Evolutionary conservation across 2,329 filamentous ascomycete species (phyloP), one percentile per base, ranked within the genome.

Genomic region (Aspergillus sp.): DNA sequence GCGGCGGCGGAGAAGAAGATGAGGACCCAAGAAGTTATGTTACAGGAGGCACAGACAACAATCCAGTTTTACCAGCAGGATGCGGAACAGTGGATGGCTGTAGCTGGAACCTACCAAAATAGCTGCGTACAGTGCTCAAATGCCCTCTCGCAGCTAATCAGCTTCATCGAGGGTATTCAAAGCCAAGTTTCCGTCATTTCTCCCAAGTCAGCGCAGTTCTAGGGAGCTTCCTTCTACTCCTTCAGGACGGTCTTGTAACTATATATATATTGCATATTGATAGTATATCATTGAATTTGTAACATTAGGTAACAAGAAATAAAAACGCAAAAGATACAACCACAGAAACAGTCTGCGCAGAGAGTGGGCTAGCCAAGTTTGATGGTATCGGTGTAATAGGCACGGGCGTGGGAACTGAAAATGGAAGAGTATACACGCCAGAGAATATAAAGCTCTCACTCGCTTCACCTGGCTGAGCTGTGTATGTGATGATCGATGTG

Each of bases 91-190:
- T 55, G 53, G 53, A 55, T 34, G 45, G 34, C 39, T 38, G 39
- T 49, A 36, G 53, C 38, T 30, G 44, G 50, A 24, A 39, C 41
- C n/a, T 55, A 55, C 18, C n/a, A 55, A 49, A 36, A 20, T 4
- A 42, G 53, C 44, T 47, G 44, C 44, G 32, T 47, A 47, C 24
- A 34, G 24, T 47, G 44, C 44, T 47, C 44, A 18, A 32, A 47
- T 9, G 44, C 44, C 44, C 44, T 47, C 13, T 32, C 24, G 17
- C 24, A 32, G 11, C 44, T 47, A 1, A 34, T 47, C 24, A 34
- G 32, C 26, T 17, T 47, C 26, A 32, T 26, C 17, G 26, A 47
- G 26, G 44, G 44, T 32, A 32, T 32, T 34, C 44, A 47, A 11
- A 34, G 22, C 17, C 44, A 47, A 17, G 44, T 47, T 18, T 47